Percentiles rank a stretch among this genome's conserved stretches.
Evolutionary conservation across 169 alveolate genomes (phyloP).

Genomic region (Plasmodium malariae): DNA sequence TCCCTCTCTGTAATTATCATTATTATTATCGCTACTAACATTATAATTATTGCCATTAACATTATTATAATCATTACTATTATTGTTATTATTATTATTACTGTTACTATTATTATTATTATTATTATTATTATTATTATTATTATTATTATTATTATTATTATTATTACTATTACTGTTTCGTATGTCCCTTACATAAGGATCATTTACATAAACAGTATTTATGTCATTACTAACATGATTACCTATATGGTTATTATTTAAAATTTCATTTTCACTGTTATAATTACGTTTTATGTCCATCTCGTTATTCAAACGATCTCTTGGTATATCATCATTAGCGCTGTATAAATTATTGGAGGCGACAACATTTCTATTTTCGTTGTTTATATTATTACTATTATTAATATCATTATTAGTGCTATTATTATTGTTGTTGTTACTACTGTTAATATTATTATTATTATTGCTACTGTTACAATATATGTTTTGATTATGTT

Average conservation of each 20-base stretch:
- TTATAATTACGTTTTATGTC: not conserved
- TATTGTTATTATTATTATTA: not conserved
- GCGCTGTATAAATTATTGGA: not conserved
- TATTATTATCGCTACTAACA: not conserved
- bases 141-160: not conserved
- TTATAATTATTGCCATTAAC: not conserved
- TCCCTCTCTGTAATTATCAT: not conserved
- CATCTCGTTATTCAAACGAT: not conserved
- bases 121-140: not conserved
- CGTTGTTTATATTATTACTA: not conserved
- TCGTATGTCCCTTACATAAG: no score
- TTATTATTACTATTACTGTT: not conserved
- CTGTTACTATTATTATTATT: not conserved
- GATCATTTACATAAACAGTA: not conserved
- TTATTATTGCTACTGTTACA: slow-evolving; percentile 5
- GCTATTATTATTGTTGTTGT: not conserved
- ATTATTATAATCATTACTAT: not conserved
- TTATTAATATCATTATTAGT: not conserved
- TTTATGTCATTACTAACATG: not conserved
- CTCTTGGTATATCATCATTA: not conserved
- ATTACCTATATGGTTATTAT: not conserved
- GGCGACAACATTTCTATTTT: no score
- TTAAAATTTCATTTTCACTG: not conserved
- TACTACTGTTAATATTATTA: not conserved
- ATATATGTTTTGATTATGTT: not conserved